These are phyloP conservation scores for Ascochyta lentis DNA, from an alignment of 2,329 filamentous ascomycete species.

Conservation along the genomic window DNA sequence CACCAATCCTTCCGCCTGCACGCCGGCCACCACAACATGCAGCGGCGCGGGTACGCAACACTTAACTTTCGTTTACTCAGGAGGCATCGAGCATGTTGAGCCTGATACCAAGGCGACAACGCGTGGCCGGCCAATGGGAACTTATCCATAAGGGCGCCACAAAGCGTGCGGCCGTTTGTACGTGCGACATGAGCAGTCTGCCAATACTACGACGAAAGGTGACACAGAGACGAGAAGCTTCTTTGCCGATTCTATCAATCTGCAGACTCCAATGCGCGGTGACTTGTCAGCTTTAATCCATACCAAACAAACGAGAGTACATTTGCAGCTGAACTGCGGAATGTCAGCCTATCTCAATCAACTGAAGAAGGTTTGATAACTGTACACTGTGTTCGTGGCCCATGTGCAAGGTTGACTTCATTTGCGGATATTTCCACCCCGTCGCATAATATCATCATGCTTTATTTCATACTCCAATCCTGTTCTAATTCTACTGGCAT, in stretches of 20 bases:
- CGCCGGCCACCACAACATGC: background rate
- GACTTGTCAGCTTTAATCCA: background rate
- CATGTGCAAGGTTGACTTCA: too few relatives aligned
- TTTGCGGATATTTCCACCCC: too few relatives aligned
- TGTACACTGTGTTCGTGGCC: too few relatives aligned
- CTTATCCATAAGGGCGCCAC: background rate
- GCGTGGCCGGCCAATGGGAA: background rate
- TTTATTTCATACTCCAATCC: too few relatives aligned
- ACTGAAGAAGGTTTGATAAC: too few relatives aligned
- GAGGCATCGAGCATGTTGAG: conserved; percentile 1
- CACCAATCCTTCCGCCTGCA: conserved; percentile 2
- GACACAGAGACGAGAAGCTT: background rate
- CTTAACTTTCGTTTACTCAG: background rate
- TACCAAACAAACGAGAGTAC: background rate
- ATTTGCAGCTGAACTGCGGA: too few relatives aligned
- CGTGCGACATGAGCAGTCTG: conserved; percentile 9
- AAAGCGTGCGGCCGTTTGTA: conserved; percentile 14
- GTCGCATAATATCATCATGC: too few relatives aligned
- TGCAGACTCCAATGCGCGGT: background rate
- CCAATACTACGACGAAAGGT: background rate
- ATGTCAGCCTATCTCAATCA: too few relatives aligned
- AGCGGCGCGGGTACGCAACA: background rate
- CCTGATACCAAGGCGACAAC: background rate
- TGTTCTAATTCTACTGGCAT: background rate
- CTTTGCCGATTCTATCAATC: background rate